A percentile compares a stretch with the other conserved stretches of the same genome.
Evolutionary conservation across 2,329 filamentous ascomycete genomes (phyloP).

Genomic region (Alternaria sp.): DNA sequence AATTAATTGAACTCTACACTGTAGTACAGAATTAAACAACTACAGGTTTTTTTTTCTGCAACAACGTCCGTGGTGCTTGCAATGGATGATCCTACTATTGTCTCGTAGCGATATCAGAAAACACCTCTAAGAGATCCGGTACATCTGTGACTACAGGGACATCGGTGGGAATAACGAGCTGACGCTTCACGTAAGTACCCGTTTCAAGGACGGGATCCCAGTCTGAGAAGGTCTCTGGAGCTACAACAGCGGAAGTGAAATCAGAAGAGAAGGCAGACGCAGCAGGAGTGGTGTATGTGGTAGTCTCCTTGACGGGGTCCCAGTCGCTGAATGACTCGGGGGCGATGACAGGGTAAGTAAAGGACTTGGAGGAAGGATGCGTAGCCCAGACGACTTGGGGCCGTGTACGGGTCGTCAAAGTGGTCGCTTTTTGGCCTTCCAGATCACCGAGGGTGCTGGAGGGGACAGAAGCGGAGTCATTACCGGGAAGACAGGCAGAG

Average conservation of each 20-base stretch:
- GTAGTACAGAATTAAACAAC: background rate
- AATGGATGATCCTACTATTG: background rate
- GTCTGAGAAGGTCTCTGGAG: background rate
- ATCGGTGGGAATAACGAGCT: background rate
- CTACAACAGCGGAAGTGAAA: background rate
- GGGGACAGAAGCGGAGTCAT: background rate
- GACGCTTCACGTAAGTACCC: background rate
- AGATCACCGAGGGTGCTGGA: background rate
- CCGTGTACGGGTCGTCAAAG: background rate
- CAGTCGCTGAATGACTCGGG: slow-evolving; percentile 3
- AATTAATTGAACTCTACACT: background rate
- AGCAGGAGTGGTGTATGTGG: background rate
- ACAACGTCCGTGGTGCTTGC: too few species aligned
- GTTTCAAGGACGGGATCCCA: background rate
- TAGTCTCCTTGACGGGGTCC: background rate
- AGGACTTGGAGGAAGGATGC: background rate
- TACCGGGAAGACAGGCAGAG: slow-evolving; percentile 2
- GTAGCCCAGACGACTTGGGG: background rate
- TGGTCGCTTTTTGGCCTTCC: background rate
- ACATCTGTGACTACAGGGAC: background rate
- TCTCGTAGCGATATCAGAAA: background rate
- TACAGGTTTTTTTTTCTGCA: background rate
- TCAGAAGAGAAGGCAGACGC: background rate
- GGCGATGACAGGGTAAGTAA: background rate
- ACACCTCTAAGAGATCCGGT: background rate